A percentile compares a stretch with the other conserved stretches of the same genome.
Evolutionary conservation across 768 basidiomycete genomes (phyloP).

Genomic region (Russula griseocarnosa): DNA sequence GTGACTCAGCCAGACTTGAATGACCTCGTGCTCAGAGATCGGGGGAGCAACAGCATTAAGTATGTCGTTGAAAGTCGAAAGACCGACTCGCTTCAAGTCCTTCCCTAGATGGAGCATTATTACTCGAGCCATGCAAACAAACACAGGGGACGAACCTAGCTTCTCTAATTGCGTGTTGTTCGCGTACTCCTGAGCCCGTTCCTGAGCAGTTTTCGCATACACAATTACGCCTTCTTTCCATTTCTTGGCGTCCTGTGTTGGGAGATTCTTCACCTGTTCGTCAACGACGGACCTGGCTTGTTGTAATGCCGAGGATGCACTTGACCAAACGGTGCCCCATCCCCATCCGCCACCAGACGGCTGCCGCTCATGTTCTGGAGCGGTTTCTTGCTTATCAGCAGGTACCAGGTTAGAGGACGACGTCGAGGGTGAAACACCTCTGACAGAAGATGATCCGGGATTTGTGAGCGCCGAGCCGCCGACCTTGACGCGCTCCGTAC

Average conservation of each 20-base stretch:
- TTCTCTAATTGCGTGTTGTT: conserved; percentile 86
- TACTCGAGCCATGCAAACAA: conserved; percentile 14
- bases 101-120: conserved; percentile 54
- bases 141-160: conserved; percentile 51
- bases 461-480: conserved; percentile 42
- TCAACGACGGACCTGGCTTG: conserved; percentile 87
- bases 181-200: conserved; percentile 56
- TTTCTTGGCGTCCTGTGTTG: conserved; percentile 81
- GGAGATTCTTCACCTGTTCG: conserved; percentile 85
- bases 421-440: conserved; percentile 40
- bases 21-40: conserved; percentile 97
- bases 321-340: conserved; percentile 88
- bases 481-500: conserved; percentile 69
- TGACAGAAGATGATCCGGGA: conserved; percentile 34
- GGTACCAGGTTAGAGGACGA: conserved; percentile 26
- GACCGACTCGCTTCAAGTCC: conserved; percentile 82
- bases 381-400: conserved; percentile 26
- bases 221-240: conserved; percentile 83
- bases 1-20: conserved; percentile 92
- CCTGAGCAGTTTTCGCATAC: conserved; percentile 67
- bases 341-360: conserved; percentile 53
- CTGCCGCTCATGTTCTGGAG: conserved; percentile 17
- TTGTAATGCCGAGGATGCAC: conserved; percentile 79
- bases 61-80: conserved; percentile 87
- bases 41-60: conserved; percentile 97